phyloP scores from a whole-genome alignment of 192 early-diverging fungal genomes.

The Backusella sp. region DNA sequence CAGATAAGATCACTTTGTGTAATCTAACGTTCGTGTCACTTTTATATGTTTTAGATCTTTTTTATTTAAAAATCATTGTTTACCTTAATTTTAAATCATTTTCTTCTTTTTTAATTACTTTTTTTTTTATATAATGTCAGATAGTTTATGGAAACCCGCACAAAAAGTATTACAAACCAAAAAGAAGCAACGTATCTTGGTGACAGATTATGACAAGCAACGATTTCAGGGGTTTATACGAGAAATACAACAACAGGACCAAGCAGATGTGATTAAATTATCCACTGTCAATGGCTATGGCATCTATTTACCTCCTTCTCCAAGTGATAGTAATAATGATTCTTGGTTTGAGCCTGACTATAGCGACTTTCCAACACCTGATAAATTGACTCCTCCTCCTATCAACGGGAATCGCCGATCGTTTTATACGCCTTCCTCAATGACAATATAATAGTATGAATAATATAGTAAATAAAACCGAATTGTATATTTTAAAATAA shows the following conservation, averaged over 20 bases:
- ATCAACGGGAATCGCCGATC: neutral
- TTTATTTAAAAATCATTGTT: neutral
- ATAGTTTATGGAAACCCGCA: neutral
- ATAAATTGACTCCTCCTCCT: slow-evolving; percentile 1
- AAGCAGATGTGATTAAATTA: slow-evolving; percentile 24
- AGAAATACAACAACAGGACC: neutral
- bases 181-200: neutral
- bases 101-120: neutral
- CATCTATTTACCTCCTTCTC: slow-evolving; percentile 38
- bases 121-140: neutral
- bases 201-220: slow-evolving; percentile 2
- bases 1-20: slow-evolving; percentile 5
- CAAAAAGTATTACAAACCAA: neutral
- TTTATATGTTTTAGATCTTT: neutral
- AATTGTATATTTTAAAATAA: slow-evolving; percentile 1
- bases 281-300: slow-evolving; percentile 37
- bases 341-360: neutral
- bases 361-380: neutral
- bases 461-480: slow-evolving; percentile 7
- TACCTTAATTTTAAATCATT: neutral
- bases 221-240: neutral
- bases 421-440: slow-evolving; percentile 9
- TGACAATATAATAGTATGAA: neutral
- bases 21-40: neutral
- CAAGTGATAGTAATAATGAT: neutral